Percentiles rank a stretch among this genome's conserved stretches.
phyloP scores from a whole-genome alignment of 495 filamentous ascomycete species.

The Saxophila tyrrhenica region DNA sequence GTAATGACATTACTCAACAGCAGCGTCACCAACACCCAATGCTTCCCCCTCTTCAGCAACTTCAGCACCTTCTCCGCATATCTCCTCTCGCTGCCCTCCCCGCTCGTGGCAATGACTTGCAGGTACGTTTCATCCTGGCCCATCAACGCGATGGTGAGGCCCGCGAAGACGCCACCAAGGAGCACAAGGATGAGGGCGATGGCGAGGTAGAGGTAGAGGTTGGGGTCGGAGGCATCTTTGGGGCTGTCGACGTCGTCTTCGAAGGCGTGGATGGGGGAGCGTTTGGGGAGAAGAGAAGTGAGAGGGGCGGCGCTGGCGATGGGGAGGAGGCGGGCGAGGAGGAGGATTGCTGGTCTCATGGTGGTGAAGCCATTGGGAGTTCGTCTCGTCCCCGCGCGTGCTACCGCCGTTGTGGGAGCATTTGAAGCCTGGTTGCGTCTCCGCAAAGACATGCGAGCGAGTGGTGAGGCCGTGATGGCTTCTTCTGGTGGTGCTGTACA shows the following conservation, averaged over 20 bases:
- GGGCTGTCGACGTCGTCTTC: background rate
- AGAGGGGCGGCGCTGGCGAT: conserved; percentile 9
- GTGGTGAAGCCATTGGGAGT: conserved; percentile 5
- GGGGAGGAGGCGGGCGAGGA: conserved; percentile 6
- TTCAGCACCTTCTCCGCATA: conserved; percentile 72
- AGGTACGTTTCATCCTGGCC: conserved; percentile 93
- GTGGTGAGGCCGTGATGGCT: too few species aligned
- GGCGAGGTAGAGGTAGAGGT: conserved; percentile 60
- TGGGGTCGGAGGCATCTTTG: conserved; percentile 35
- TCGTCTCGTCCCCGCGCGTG: background rate
- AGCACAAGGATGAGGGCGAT: conserved; percentile 66
- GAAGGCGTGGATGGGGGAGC: background rate
- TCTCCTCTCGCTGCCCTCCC: conserved; percentile 66
- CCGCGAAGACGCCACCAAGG: conserved; percentile 87
- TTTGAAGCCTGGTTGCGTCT: background rate
- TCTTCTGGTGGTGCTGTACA: too few species aligned
- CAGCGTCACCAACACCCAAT: conserved; percentile 97
- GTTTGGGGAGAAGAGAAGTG: background rate
- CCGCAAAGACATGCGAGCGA: background rate
- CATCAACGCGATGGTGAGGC: conserved; percentile 88
- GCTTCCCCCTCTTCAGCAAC: conserved; percentile 78
- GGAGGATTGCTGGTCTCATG: conserved; percentile 11
- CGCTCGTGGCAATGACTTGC: conserved; percentile 81
- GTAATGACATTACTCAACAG: conserved; percentile 95
- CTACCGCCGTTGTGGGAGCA: background rate